Conservation (phyloP, 2,329 filamentous ascomycete species). For the Hypocreales sp. region DNA sequence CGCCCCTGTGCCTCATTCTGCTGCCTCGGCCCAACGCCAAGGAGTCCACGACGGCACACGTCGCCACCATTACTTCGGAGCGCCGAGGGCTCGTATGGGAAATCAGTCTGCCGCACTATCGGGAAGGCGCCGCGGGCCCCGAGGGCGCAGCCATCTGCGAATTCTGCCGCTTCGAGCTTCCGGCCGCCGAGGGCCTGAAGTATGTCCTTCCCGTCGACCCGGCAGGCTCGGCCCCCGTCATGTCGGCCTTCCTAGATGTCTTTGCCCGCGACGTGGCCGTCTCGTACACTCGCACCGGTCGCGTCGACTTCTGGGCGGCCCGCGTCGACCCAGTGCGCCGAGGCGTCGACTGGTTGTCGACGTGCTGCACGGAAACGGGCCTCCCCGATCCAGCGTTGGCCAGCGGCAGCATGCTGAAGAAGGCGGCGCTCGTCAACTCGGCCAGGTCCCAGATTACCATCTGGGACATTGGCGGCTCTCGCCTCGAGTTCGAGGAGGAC, state of each 20-base stretch:
- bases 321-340: conserved; percentile 45
- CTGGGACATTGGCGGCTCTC: conserved; percentile 73
- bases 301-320: conserved; percentile 75
- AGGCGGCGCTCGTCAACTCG: conserved; percentile 68
- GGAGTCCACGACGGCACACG: conserved; percentile 44
- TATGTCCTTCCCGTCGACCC: conserved; percentile 74
- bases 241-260: conserved; percentile 68
- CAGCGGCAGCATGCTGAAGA: conserved; percentile 75
- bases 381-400: conserved; percentile 58
- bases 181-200: conserved; percentile 39
- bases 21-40: conserved; percentile 48
- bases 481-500: conserved; percentile 66
- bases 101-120: conserved; percentile 41
- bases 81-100: conserved; percentile 75
- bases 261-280: conserved; percentile 78
- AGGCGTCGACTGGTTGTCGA: conserved; percentile 66
- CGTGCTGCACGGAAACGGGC: conserved; percentile 67
- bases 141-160: conserved; percentile 31
- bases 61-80: conserved; percentile 70
- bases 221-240: conserved; percentile 55
- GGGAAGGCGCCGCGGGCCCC: conserved; percentile 10
- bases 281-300: conserved; percentile 62
- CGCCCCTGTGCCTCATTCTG: conserved; percentile 65
- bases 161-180: conserved; percentile 57
- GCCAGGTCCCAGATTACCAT: conserved; percentile 65